Base-by-base conservation (phyloP, 1,139 yeast species). In the Yamadazyma membranifaciens region DNA sequence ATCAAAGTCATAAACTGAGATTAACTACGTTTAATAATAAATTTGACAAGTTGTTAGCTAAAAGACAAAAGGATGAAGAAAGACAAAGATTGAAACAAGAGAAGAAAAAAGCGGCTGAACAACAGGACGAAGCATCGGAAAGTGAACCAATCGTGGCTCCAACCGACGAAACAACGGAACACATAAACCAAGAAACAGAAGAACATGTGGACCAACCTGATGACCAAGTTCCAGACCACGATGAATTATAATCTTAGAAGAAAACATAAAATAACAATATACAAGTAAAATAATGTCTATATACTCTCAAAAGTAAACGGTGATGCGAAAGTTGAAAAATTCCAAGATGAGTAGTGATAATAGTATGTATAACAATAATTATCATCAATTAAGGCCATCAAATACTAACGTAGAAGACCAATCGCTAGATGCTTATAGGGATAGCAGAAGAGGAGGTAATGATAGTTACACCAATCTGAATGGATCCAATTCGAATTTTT, bases 241-340 rank as follows among this genome's bases (percentile, higher is more conserved):
- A 81, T 59, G 88, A 82, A 64, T 73, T 81, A 67, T 81, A 70
- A 33, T 39, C 31, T n/a, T 20, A 20, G 24, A 20, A 5, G 24
- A 20, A 20, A 16, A 32, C 20, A 30, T 4, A 30, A 30, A 14
- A 16, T 16, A n/a, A n/a, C 14, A 20, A 20, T 20, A 20, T 20
- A 36, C 30, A 38, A 16, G 9, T 28, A 28, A 25, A 5, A 20
- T 6, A 5, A 20, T 20, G 5, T 20, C 24, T 26, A 10, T 26
- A 6, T n/a, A 7, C 30, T 27, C 14, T 27, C 30, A 27, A 10
- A 10, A 25, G 4, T 25, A 31, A 15, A 16, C 11, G 11, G 20
- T 10, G 27, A 22, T 14, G 37, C 37, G 34, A 16, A 31, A 32
- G 20, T 22, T 36, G 34, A 31, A 36, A 31, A 36, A 31, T 25